Conservation (phyloP, 208 protist species). For the Trypanosoma avium region DNA sequence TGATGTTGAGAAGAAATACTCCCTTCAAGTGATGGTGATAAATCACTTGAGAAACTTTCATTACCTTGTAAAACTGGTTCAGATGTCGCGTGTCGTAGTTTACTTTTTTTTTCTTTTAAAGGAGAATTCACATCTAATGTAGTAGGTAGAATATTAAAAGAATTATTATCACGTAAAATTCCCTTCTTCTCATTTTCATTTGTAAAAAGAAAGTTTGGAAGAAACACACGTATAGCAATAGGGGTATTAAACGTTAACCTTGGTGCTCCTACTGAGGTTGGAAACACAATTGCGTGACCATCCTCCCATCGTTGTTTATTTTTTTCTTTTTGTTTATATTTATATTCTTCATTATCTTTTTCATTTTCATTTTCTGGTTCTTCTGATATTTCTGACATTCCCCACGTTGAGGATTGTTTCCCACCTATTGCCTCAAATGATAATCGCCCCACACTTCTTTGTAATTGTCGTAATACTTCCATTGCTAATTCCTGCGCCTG, state of each 20-base stretch:
- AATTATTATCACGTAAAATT: neutral
- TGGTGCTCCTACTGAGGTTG: constrained; percentile 9
- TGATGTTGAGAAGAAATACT: neutral
- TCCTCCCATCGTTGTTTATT: constrained; percentile 15
- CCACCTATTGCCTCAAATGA: constrained; percentile 39
- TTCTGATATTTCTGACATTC: constrained; percentile 34
- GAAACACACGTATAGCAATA: constrained; percentile 68
- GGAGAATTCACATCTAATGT: neutral
- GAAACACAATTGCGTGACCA: constrained; percentile 21
- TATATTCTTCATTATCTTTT: neutral
- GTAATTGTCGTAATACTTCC: constrained; percentile 63
- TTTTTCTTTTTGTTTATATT: neutral
- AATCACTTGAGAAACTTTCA: constrained; percentile 23
- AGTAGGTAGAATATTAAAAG: neutral
- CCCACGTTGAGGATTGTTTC: constrained; percentile 36
- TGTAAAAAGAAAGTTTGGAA: constrained; percentile 41
- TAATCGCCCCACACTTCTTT: constrained; percentile 44
- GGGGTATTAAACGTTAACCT: constrained; percentile 59
- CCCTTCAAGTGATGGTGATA: neutral
- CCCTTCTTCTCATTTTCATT: neutral
- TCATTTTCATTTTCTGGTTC: neutral
- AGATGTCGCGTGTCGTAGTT: neutral
- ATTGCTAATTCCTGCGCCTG: constrained; percentile 35
- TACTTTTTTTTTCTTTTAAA: neutral
- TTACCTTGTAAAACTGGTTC: neutral